Conservation (phyloP, 805 yeast genomes). For the Candida germanica region DNA sequence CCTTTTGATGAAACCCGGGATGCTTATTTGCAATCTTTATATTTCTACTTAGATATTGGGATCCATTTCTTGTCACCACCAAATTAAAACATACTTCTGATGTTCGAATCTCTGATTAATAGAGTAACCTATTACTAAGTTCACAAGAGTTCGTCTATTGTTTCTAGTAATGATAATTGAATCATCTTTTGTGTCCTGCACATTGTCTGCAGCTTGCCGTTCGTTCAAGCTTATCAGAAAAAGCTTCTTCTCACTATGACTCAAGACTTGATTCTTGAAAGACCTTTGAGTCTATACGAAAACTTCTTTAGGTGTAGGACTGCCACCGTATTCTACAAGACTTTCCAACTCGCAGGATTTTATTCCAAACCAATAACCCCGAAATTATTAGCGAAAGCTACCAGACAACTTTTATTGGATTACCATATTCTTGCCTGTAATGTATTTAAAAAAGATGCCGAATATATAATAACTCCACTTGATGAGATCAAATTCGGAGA, state of each 20-base stretch:
- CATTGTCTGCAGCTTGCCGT: no score
- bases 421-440: constrained; percentile 33
- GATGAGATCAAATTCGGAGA: constrained; percentile 22
- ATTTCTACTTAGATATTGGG: no score
- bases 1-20: no score
- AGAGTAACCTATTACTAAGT: no score
- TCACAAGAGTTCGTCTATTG: no score
- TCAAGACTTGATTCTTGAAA: constrained; percentile 1
- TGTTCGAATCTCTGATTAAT: no score
- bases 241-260: constrained; percentile 1
- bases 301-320: constrained; percentile 35
- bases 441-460: constrained; percentile 18
- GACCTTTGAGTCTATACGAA: constrained; percentile 31
- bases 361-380: constrained; percentile 22
- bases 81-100: no score
- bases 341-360: constrained; percentile 32
- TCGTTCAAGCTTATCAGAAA: no score
- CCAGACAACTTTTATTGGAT: constrained; percentile 31
- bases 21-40: no score
- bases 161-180: no score
- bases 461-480: constrained; percentile 24
- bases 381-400: constrained; percentile 21
- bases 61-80: no score
- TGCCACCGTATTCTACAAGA: constrained; percentile 25
- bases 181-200: not conserved